Conservation (phyloP, 768 basidiomycete genomes). For the Cystofilobasidium ferigula region DNA sequence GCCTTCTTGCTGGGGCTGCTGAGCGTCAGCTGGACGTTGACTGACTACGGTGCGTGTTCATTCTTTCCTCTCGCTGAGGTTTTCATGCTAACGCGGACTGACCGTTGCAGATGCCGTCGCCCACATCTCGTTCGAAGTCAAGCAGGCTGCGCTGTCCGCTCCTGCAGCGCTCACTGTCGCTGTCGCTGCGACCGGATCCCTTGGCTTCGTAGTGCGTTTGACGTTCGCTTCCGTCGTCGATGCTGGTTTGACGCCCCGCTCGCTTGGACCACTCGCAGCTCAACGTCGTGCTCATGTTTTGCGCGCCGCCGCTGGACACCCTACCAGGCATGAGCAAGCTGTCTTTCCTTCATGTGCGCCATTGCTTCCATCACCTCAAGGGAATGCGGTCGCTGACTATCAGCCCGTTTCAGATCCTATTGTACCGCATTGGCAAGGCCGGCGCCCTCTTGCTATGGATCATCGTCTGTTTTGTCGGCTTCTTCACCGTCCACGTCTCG, state of each 20-base stretch:
- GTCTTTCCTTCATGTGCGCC: neutral
- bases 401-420: neutral
- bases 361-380: neutral
- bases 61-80: neutral
- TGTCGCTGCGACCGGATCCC: neutral
- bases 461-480: neutral
- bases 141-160: neutral
- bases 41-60: neutral
- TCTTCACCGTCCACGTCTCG: neutral
- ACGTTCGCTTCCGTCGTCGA: too few species aligned
- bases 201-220: neutral
- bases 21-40: neutral
- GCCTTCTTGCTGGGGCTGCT: neutral
- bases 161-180: neutral
- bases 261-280: neutral
- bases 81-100: neutral
- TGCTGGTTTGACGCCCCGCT: too few species aligned
- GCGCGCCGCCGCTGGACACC: neutral
- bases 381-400: too few species aligned
- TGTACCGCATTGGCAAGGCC: neutral
- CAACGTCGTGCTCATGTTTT: neutral
- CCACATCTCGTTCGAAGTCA: neutral
- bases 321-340: neutral
- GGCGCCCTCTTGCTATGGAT: neutral
- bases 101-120: neutral